Evolutionary conservation across 2,329 filamentous ascomycete species (phyloP).

Genomic region (Paecilomyces sp.): DNA sequence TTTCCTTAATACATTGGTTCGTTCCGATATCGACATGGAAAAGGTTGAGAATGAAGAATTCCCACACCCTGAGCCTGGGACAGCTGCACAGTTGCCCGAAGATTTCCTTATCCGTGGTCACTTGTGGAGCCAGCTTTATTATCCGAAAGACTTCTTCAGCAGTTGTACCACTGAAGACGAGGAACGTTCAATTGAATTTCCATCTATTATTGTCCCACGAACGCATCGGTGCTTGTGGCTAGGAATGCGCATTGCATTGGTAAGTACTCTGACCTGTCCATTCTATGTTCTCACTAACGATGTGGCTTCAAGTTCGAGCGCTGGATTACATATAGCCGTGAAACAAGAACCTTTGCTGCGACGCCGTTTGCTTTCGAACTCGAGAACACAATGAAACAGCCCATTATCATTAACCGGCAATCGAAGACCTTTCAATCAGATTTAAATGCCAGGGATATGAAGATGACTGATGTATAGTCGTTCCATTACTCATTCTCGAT

Average conservation of each 20-base stretch:
- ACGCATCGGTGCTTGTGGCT: constrained; percentile 47
- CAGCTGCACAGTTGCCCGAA: constrained; percentile 47
- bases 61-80: constrained; percentile 31
- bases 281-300: background rate
- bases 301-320: constrained; percentile 23
- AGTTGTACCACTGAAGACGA: constrained; percentile 46
- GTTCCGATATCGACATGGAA: constrained; percentile 25
- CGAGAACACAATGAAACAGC: constrained; percentile 9
- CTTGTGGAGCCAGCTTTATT: constrained; percentile 44
- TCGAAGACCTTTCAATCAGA: background rate
- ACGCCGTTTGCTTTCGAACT: constrained; percentile 23
- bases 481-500: too few relatives aligned
- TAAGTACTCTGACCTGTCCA: constrained; percentile 17
- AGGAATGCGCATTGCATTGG: constrained; percentile 35
- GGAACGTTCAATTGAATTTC: constrained; percentile 45
- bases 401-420: background rate
- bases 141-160: constrained; percentile 46
- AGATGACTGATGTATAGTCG: constrained; percentile 1
- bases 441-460: background rate
- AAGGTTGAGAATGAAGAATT: constrained; percentile 35
- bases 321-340: constrained; percentile 32
- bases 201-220: constrained; percentile 42
- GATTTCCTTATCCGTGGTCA: constrained; percentile 53
- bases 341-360: constrained; percentile 21
- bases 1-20: constrained; percentile 49